Percentiles rank a stretch among this genome's conserved stretches.
phyloP scores from a whole-genome alignment of 345 rosid species.

The Salix exigua region DNA sequence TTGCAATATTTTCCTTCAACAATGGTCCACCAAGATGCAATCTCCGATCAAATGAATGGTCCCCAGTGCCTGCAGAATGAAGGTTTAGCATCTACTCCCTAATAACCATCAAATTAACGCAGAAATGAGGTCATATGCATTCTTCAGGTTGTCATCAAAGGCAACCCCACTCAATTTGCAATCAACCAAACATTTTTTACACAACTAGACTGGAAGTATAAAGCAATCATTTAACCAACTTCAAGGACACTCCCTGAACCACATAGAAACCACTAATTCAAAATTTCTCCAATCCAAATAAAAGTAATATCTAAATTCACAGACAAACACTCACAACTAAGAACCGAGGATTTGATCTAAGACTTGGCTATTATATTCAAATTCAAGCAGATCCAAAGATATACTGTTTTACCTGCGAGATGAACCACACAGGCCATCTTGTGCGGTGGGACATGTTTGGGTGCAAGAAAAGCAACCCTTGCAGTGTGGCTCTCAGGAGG shows the following conservation, averaged over 20 bases:
- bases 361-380: background rate
- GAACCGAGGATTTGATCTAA: background rate
- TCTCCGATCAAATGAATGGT: constrained; percentile 81
- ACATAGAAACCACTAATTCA: background rate
- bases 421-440: constrained; percentile 97
- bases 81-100: background rate
- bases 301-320: background rate
- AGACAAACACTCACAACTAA: background rate
- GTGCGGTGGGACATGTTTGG: constrained; percentile 66
- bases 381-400: background rate
- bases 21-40: constrained; percentile 92
- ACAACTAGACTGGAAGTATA: background rate
- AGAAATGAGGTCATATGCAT: background rate
- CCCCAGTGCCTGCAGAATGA: constrained; percentile 79
- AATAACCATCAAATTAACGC: background rate
- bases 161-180: background rate
- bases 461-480: constrained; percentile 84
- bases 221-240: background rate
- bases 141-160: background rate
- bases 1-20: constrained; percentile 82
- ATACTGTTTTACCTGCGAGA: constrained; percentile 70
- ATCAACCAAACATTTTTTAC: background rate
- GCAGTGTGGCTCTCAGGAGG: constrained; percentile 87
- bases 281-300: background rate
- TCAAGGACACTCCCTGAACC: background rate